A percentile compares a stretch with the other conserved stretches of the same genome.
Evolutionary conservation across 306 rosid species (phyloP).

Genomic region (Dalbergia cochinchinensis): DNA sequence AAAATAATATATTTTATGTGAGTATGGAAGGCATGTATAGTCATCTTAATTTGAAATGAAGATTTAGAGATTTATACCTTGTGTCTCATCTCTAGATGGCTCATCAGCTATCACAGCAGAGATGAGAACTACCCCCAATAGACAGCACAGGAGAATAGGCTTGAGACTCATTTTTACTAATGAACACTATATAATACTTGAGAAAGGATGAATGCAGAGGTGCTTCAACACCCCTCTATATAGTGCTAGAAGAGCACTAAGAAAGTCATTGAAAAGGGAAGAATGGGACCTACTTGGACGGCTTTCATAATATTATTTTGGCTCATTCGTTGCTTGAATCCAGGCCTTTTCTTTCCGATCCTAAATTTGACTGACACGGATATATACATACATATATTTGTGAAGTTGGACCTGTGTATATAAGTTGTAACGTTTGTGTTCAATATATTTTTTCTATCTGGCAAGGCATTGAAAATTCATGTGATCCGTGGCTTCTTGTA

Average conservation of each 20-base stretch:
- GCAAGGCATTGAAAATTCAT: not conserved
- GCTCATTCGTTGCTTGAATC: not conserved
- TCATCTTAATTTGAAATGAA: no score
- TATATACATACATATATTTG: no score
- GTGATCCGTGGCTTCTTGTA: not conserved
- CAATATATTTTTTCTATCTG: not conserved
- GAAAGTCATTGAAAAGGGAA: not conserved
- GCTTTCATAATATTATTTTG: not conserved
- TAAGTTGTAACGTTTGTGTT: not conserved
- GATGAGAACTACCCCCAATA: slow-evolving; percentile 30
- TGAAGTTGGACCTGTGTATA: no score
- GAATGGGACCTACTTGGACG: not conserved
- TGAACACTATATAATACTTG: slow-evolving; percentile 1
- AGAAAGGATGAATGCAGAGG: slow-evolving; percentile 35
- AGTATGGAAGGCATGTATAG: no score
- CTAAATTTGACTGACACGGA: no score
- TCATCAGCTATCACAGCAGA: slow-evolving; percentile 36
- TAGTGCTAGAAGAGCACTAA: not conserved
- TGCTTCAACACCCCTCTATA: slow-evolving; percentile 4
- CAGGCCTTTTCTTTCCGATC: not conserved
- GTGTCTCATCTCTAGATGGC: not conserved
- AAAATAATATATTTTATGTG: no score
- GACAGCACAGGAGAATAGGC: slow-evolving; percentile 19
- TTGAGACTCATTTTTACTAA: slow-evolving; percentile 35
- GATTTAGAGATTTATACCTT: slow-evolving; percentile 6